phyloP scores from a whole-genome alignment of 2,329 filamentous ascomycete species.

The Neonectria faginata region DNA sequence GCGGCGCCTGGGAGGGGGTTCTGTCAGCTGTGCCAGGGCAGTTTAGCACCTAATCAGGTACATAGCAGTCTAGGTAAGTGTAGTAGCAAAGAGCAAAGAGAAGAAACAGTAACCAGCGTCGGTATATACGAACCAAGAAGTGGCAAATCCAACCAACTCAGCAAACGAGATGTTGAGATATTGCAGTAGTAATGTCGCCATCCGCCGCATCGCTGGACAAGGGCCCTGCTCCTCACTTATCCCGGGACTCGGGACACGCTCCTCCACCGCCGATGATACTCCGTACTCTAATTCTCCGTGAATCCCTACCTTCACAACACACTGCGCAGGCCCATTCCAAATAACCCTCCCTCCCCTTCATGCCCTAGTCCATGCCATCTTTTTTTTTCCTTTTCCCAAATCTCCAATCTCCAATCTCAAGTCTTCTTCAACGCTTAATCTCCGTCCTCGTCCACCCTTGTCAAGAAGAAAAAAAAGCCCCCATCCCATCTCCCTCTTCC shows the following conservation, averaged over 20 bases:
- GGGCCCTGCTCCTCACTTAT: not conserved
- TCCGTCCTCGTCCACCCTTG: slow-evolving; percentile 7
- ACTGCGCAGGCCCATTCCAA: not conserved
- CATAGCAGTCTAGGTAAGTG: too few relatives aligned
- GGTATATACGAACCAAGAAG: too few relatives aligned
- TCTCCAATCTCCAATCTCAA: slow-evolving; percentile 22
- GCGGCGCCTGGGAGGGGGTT: too few relatives aligned
- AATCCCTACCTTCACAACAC: not conserved
- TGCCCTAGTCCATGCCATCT: slow-evolving; percentile 10
- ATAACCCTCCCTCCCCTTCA: not conserved
- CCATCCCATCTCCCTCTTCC: slow-evolving; percentile 25
- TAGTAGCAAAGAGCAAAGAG: too few relatives aligned
- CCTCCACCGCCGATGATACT: not conserved
- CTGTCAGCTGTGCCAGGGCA: too few relatives aligned
- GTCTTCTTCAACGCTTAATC: slow-evolving; percentile 6
- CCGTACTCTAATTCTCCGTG: not conserved
- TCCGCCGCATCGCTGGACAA: not conserved
- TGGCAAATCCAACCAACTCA: too few relatives aligned
- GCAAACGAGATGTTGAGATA: too few relatives aligned
- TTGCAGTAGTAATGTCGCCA: not conserved
- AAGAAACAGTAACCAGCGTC: too few relatives aligned
- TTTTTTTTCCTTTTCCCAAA: not conserved
- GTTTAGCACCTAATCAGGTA: too few relatives aligned
- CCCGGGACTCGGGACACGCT: slow-evolving; percentile 10
- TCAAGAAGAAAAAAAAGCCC: slow-evolving; percentile 9